Percentiles rank a stretch among this genome's conserved stretches.
These are phyloP conservation scores for Chamaecyparis obtusa DNA, from an alignment of 75 land plant genomes.

Conservation along the genomic window DNA sequence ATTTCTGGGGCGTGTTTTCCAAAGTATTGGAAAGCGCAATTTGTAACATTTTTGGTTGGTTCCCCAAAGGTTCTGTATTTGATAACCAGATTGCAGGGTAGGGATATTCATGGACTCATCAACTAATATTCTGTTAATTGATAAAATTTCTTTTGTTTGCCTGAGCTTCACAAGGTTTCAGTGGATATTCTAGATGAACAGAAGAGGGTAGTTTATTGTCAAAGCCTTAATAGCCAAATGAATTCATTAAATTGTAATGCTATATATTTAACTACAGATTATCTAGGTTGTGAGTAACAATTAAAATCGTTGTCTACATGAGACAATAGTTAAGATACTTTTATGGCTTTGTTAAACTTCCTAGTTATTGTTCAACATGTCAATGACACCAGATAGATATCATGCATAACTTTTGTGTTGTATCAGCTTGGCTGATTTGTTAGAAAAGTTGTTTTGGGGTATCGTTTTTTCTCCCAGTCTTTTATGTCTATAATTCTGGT, in stretches of 20 bases:
- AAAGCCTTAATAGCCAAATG: not conserved
- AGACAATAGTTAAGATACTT: not conserved
- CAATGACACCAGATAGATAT: not conserved
- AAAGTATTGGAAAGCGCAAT: not conserved
- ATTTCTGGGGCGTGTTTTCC: not conserved
- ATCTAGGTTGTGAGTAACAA: not conserved
- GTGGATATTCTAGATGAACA: not conserved
- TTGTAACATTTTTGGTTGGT: not conserved
- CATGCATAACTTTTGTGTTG: not conserved
- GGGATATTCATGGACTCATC: not conserved
- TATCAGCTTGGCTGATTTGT: not conserved
- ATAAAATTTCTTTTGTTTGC: not conserved
- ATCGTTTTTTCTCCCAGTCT: not conserved
- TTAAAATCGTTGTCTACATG: not conserved
- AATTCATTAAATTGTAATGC: not conserved
- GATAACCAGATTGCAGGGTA: not conserved
- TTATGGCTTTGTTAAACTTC: not conserved
- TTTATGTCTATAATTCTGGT: not conserved
- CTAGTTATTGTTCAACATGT: not conserved
- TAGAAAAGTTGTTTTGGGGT: not conserved
- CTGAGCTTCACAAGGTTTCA: not conserved
- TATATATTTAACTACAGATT: not conserved
- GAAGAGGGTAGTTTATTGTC: not conserved
- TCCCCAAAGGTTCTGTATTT: not conserved
- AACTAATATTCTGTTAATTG: not conserved